These are phyloP conservation scores for Boletus huronensis DNA, from an alignment of 768 basidiomycete species.

Conservation along the genomic window DNA sequence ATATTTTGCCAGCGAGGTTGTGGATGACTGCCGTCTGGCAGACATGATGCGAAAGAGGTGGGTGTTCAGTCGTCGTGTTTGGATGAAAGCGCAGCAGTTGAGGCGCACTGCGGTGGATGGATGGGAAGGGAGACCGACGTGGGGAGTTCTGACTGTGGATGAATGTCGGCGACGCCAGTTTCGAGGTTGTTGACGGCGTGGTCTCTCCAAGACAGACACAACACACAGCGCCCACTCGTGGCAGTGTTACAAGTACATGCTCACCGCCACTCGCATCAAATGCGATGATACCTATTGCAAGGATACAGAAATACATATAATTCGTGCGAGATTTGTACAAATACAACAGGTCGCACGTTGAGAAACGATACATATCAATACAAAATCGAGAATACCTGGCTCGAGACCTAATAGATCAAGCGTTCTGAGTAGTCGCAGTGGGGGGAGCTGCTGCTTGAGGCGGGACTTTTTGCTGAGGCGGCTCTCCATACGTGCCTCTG, in stretches of 20 bases:
- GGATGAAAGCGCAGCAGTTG: conserved; percentile 14
- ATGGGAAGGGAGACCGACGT: not conserved
- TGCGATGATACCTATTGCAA: not conserved
- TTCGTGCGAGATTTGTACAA: not conserved
- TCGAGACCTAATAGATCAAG: not conserved
- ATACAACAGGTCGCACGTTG: not conserved
- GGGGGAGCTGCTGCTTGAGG: not conserved
- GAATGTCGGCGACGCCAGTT: not conserved
- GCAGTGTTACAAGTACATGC: conserved; percentile 7
- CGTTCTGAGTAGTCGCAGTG: not conserved
- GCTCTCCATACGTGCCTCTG: conserved; percentile 1
- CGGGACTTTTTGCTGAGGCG: not conserved
- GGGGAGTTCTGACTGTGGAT: not conserved
- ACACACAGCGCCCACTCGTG: conserved; percentile 14
- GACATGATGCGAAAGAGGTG: conserved; percentile 45
- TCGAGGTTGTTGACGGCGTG: conserved; percentile 7
- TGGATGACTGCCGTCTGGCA: conserved; percentile 76
- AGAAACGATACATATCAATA: not conserved
- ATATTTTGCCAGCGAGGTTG: conserved; percentile 73
- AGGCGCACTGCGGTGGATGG: conserved; percentile 13
- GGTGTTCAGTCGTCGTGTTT: conserved; percentile 15
- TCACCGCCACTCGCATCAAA: conserved; percentile 2
- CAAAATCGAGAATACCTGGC: not conserved
- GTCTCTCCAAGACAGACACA: not conserved
- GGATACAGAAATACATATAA: not conserved